Percentiles rank a stretch among this genome's conserved stretches.
These are phyloP conservation scores for Nannochloropsis salina DNA, from an alignment of 108 stramenopile species.

Conservation along the genomic window DNA sequence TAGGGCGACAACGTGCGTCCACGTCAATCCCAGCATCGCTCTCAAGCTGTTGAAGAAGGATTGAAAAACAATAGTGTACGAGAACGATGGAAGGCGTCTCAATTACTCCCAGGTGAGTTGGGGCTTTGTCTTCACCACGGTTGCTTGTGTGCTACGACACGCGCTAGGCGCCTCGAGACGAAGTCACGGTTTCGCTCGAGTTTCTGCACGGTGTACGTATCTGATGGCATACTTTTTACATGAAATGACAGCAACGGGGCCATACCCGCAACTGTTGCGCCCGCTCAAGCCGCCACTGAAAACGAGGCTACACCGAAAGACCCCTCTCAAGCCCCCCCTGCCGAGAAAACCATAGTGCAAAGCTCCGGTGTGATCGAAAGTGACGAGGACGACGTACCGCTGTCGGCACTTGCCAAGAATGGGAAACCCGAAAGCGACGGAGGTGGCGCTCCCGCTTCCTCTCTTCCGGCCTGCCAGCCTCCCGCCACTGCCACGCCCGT, in stretches of 20 bases:
- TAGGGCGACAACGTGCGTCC: too few relatives aligned
- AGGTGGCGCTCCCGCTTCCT: not conserved
- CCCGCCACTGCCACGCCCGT: not conserved
- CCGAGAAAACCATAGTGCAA: not conserved
- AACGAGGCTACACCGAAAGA: not conserved
- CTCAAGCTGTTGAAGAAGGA: too few relatives aligned
- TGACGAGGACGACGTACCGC: conserved; percentile 2
- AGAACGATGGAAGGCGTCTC: too few relatives aligned
- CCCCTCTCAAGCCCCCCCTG: not conserved
- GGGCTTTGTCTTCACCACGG: too few relatives aligned
- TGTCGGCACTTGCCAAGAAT: not conserved
- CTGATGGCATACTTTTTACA: too few relatives aligned
- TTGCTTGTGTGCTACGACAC: too few relatives aligned
- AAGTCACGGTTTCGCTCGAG: too few relatives aligned
- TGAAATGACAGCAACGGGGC: not conserved
- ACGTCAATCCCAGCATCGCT: too few relatives aligned
- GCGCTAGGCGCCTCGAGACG: too few relatives aligned
- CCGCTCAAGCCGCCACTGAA: conserved; percentile 1
- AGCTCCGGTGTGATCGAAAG: not conserved
- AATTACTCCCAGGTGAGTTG: too few relatives aligned
- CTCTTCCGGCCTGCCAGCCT: not conserved
- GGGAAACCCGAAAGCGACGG: not conserved
- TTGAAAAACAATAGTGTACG: too few relatives aligned
- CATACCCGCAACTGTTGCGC: not conserved
- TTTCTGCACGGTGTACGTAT: too few relatives aligned